Conservation (phyloP, 176 grass and related monocot genomes). For the Miscanthus lutarioriparius region DNA sequence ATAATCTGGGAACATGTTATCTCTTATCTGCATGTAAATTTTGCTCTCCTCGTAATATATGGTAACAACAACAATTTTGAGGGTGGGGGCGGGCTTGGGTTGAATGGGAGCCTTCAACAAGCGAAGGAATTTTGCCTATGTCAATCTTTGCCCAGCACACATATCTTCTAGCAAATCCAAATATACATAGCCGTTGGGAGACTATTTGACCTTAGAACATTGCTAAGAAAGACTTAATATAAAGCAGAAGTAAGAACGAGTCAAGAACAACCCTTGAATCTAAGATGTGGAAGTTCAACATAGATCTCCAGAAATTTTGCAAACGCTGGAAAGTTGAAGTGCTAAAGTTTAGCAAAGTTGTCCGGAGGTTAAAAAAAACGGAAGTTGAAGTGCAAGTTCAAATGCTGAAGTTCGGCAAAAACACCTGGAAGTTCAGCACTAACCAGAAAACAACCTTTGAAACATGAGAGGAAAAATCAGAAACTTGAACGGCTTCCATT, state of each 20-base stretch:
- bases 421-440: no score
- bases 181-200: neutral
- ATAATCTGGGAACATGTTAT: neutral
- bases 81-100: neutral
- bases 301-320: neutral
- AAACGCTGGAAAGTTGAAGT: neutral
- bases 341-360: no score
- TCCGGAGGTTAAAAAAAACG: no score
- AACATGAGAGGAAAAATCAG: no score
- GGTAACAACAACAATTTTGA: neutral
- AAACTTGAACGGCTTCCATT: no score
- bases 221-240: neutral
- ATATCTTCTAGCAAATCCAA: neutral
- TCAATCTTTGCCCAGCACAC: neutral
- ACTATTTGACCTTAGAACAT: neutral
- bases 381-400: no score
- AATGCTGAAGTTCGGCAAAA: no score
- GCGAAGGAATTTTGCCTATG: no score
- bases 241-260: neutral
- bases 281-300: neutral
- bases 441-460: no score
- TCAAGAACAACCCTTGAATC: neutral
- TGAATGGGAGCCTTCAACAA: neutral
- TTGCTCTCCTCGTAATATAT: neutral
- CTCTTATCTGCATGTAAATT: neutral